Evolutionary conservation across 1,284 basidiomycete genomes (phyloP), one percentile per base, ranked within the genome.

Genomic region (Tilletia walkeri): DNA sequence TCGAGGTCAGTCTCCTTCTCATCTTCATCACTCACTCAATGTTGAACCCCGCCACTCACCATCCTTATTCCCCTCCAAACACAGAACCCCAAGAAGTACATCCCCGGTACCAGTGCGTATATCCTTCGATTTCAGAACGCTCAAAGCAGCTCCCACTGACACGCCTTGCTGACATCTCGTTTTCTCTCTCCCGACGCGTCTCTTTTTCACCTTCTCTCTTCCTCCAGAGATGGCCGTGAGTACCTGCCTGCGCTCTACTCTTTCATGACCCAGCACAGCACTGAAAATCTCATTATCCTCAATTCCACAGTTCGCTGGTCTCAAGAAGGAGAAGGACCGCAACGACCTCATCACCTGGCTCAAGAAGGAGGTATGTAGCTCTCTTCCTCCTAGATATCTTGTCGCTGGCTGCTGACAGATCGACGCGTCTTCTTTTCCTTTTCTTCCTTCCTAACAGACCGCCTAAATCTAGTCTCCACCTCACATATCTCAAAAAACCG

Each of bases 31-130:
- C 41, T 9, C 41, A 45, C 41, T 14, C 14, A 30, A 30, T 30
- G 2, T 30, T 30, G 24, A 30, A 3, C 41, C 41, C 14, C 41
- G 41, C 41, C 41, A 45, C 41, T 45, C 1, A 45, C 41, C 24
- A 30, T 73, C 18, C 30, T 36, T 24, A 39, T 45, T 38, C 34
- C 54, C 24, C 18, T 30, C 38, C 16, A 59, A 14, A 66, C 47
- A 63, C 59, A 63, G 87, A 94, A 97, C 89, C 94, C 94, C 74
- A 97, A 97, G 89, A 95, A 95, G 89, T 91, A 90, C 77, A 81
- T 81, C 56, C 80, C 80, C 34, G 81, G 80, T 47, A 74, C 74
- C 72, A 78, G 66, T 67, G 50, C 47, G 66, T 54, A 24, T 16
- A 7, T 49, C 16, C 66, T 24, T 38, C 4, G 6, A 48, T 45